Evolutionary conservation across 1,284 basidiomycete species (phyloP), one percentile per base, ranked within the genome.

Genomic region (Rhizopogon hawkerae): DNA sequence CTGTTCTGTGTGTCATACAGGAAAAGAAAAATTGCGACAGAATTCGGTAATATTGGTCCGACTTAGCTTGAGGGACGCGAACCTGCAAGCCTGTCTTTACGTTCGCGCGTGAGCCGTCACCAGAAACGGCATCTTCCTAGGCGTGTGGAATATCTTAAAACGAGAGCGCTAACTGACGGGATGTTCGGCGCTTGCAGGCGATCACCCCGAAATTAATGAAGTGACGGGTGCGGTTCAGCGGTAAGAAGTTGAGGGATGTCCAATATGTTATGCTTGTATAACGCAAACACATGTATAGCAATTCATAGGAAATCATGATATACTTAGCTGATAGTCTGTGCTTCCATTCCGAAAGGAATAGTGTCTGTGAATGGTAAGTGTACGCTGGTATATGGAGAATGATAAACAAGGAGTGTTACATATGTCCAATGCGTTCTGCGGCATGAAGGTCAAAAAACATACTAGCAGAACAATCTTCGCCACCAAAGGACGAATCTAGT

Each of bases 401-500:
- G 55, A 65, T 54, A 54, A 54, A 64, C 64, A 65, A 66, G 51
- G 61, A 62, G 49, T 57, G 64, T 49, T 66, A 64, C 64, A 67
- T 62, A 57, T 66, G 62, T 66, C 60, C 62, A 60, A 50, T 54
- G 55, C 61, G 49, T 50, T 23, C 26, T 11, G 35, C n/a, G n/a
- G 34, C 23, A 34, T 36, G 21, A 44, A 45, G 41, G 47, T 29
- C 38, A 45, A 14, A 21, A 41, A 49, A 54, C 57, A 63, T 60
- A 56, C 66, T 71, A 80, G 65, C 83, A 85, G 66, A 87, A 85
- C 35, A 81, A 55, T 65, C 73, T 76, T 60, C 76, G 77, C 74
- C 80, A 83, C 86, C 85, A 89, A 31, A 78, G 62, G 56, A 79
- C 68, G 60, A 89, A 79, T 55, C 81, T 71, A 38, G 75, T 75